Base-by-base conservation (phyloP, 208 protist species). In the Acanthamoeba comandoni region DNA sequence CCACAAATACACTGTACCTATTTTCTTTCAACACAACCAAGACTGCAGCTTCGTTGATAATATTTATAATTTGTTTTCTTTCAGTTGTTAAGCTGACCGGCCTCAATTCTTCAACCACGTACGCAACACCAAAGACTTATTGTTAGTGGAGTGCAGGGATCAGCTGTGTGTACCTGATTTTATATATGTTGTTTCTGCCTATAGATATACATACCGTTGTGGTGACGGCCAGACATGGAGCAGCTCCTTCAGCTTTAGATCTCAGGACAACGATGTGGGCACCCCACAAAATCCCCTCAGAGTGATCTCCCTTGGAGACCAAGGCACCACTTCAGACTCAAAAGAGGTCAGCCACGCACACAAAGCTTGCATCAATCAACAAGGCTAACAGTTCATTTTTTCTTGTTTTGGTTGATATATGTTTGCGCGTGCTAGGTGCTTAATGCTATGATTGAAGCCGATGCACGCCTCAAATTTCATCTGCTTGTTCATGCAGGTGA, bases 1-100 rank as follows among this genome's bases (percentile, higher is more conserved):
- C 69, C 69, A 24, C 69, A 52, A 19, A 77, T 77, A 19, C 69
- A 77, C 31, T 77, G 69, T 77, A 77, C 69, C 43, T 19, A 22
- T 5, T 77, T 48, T 22, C 24, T 75, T 9, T 1, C 9, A 70
- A 9, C 13, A 19, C n/a, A 70, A 70, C n/a, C 13, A 70, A 24
- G 13, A n/a, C n/a, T n/a, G n/a, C n/a, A n/a, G n/a, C n/a, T n/a
- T n/a, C n/a, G n/a, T 29, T 70, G 62, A 70, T 70, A 13, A 9
- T 19, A 29, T 70, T 70, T 29, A 70, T 70, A 11, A 70, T 70
- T 9, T 9, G n/a, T 8, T 29, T 8, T 70, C 62, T 8, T 8
- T 3, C 5, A 77, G 69, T 77, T 49, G 69, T 49, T 15, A 77
- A 35, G 26, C 39, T 77, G 3, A 15, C 43, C 0, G 17, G 24